A percentile compares a stretch with the other conserved stretches of the same genome.
Evolutionary conservation across 1,284 basidiomycete genomes (phyloP).

Genomic region (Ganoderma multipileum): DNA sequence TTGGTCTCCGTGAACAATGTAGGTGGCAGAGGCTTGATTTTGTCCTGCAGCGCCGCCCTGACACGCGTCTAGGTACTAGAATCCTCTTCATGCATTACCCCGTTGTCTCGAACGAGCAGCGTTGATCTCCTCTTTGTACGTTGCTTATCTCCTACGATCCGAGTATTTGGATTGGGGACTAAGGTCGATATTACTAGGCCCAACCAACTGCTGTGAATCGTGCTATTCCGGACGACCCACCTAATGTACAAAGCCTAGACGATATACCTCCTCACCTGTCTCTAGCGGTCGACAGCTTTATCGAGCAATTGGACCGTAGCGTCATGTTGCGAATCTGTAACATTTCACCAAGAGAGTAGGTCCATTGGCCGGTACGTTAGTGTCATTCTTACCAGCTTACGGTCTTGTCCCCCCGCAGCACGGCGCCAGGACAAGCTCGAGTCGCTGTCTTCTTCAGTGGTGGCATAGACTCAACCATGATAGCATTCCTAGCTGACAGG

Average conservation of each 20-base stretch:
- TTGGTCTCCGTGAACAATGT: constrained; percentile 7
- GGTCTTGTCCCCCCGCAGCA: constrained; percentile 19
- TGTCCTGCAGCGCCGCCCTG: not conserved
- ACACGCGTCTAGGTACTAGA: constrained; percentile 10
- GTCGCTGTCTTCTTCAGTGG: constrained; percentile 95
- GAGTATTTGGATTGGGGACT: not conserved
- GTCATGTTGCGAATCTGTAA: constrained; percentile 66
- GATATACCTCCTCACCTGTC: constrained; percentile 53
- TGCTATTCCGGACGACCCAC: constrained; percentile 49
- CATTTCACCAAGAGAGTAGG: constrained; percentile 55
- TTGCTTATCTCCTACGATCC: not conserved
- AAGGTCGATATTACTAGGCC: constrained; percentile 46
- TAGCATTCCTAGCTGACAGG: constrained; percentile 84
- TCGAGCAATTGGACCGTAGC: constrained; percentile 61
- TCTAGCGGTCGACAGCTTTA: constrained; percentile 56
- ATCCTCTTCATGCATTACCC: not conserved
- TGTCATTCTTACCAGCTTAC: not conserved
- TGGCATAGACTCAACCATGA: constrained; percentile 90
- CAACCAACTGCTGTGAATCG: constrained; percentile 53
- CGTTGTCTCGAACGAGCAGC: constrained; percentile 5
- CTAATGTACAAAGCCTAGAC: constrained; percentile 33
- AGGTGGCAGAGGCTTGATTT: not conserved
- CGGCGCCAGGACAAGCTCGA: constrained; percentile 52
- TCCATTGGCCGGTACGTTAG: constrained; percentile 3
- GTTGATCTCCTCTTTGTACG: constrained; percentile 17